Base-by-base conservation (phyloP, 2,329 filamentous ascomycete species). In the Aquanectria penicillioides region DNA sequence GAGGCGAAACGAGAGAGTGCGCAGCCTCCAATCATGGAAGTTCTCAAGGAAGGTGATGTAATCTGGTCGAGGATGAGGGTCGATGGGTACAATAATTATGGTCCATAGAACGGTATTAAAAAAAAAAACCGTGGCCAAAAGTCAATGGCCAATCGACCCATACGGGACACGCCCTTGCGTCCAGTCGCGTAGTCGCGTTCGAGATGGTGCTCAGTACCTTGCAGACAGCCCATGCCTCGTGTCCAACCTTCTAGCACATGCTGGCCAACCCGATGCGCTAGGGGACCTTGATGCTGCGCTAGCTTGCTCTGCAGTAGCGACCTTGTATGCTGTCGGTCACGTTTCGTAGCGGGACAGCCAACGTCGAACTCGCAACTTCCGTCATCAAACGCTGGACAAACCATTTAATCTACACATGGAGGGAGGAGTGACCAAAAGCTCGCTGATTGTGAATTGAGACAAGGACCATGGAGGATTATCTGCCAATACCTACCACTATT, bases 51-150 rank as follows among this genome's bases (percentile, higher is more conserved):
- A 38, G 11, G n/a, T 4, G 12, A 20, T 18, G 26, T 11, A 38
- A 20, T 37, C 17, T 23, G 25, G 25, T 3, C 28, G 34, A 50
- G 34, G 15, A 40, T 15, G 34, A 49, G 33, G 28, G 28, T 44
- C 22, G 17, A 44, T 29, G 20, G 23, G 33, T 40, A 36, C 37
- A 37, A 26, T 26, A 17, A 25, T 44, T 13, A 5, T 22, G 29
- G 28, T 6, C 47, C 22, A 26, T 13, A 36, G 18, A 23, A n/a
- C 13, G 23, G 20, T 18, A 37, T 38, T 36, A 20, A 28, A 50
- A 37, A 41, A 43, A 36, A 44, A 57, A 50, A 57, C 53, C 53
- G 53, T 57, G 53, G 53, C 53, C 44, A 38, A 41, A 57, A 33
- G 36, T 23, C 38, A 33, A 37, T 49, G 44, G 34, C 26, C 15